Base-by-base conservation (phyloP, 2,329 filamentous ascomycete species). In the Exophiala bonariae region DNA sequence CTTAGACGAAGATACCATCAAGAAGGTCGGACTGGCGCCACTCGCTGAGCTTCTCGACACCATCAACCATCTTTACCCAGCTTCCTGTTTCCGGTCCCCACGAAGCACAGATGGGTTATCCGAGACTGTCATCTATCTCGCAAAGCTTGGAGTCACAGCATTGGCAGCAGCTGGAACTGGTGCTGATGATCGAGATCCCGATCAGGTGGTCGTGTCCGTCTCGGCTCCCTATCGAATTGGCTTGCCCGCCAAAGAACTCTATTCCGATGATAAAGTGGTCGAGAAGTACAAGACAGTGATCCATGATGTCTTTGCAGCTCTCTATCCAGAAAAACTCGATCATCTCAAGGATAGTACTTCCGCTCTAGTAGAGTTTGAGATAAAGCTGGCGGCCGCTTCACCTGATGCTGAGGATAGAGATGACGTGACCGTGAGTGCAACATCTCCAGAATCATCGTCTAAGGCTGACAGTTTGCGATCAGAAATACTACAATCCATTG, bases 401-500 rank as follows among this genome's bases (percentile, higher is more conserved):
- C 80, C 82, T 3, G 75, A 78, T 50, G 74, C 77, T 2, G 76
- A 81, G 61, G 77, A 81, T 44, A 73, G 74, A 14, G 70, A 81
- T 49, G 81, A 85, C 62, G 78, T 85, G 36, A 83, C 80, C 10
- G 52, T 55, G 22, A 43, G 46, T 44, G 2, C 23, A 37, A 26
- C 4, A 6, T 22, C 7, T 17, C 35, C 18, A 18, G 8, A 9
- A 13, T 17, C 16, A 8, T 20, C 17, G 9, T 13, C 11, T 7
- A 13, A 19, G 16, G 17, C 35, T 37, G 20, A 37, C 8, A 10
- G 4, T 20, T 22, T 22, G 9, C 10, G 8, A 20, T 10, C 41
- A 56, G 53, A 53, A 85, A 69, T 81, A 78, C 55, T 86, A 87
- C 65, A 86, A 86, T 58, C 82, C 82, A 1, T 77, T 78, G 62